Evolutionary conservation across 768 basidiomycete species (phyloP), one percentile per base, ranked within the genome.

Genomic region (Lentinula guzmanii): DNA sequence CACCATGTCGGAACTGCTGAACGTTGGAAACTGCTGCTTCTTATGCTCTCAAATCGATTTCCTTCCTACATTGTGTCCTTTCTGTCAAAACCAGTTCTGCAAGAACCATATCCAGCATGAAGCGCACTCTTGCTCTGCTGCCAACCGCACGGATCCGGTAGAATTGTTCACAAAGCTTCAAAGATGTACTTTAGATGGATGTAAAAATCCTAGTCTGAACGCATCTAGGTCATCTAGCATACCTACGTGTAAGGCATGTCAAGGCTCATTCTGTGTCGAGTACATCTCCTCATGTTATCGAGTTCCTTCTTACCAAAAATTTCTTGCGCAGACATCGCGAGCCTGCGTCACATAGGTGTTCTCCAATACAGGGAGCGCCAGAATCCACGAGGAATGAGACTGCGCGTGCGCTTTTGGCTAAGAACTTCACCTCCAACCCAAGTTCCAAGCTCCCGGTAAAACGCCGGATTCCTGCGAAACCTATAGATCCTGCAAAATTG

Each of bases 21-120:
- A 77, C 24, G 75, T 91, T 62, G 91, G 91, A 59, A 75, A 79
- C 50, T 85, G 83, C 65, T 94, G 91, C 70, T 75, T 86, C n/a
- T 64, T 78, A 15, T 93, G 91, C 77, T 77, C 80, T 58, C 65
- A 77, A 39, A 74, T 87, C 65, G 91, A 93, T 73, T 89, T 93
- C 63, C 79, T 94, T 0, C 92, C 92, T n/a, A 85, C 90, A 62
- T 71, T 73, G 54, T 94, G 92, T 68, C 66, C 67, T 34, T 18
- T 5, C 33, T 93, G 92, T 73, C 68, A 76, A 50, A 70, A 69
- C 39, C 70, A 76, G 61, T 92, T 84, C 71, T 94, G 91, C 75
- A 77, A 76, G 10, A 70, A 80, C 41, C 91, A 94, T 69, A 79
- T 85, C 61, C 66, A 75, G 13, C 80, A 83, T 7, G 83, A 86